Conservation (phyloP, 169 alveolate genomes). For the Neospora caninum region DNA sequence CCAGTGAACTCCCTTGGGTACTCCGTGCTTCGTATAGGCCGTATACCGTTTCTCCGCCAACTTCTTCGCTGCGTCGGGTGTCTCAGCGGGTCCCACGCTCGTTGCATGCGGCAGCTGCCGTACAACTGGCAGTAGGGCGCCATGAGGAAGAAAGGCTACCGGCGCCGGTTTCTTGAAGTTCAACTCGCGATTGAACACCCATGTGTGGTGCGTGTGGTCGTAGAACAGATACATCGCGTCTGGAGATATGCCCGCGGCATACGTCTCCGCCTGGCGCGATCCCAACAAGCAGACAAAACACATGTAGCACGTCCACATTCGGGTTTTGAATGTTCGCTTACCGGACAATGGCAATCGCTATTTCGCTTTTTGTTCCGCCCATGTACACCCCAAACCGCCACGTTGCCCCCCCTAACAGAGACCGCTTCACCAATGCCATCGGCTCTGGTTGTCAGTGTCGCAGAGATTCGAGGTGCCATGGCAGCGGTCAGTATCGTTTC, state of each 20-base stretch:
- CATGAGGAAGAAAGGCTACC: constrained; percentile 62
- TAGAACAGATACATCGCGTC: constrained; percentile 31
- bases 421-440: too few species aligned
- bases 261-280: too few species aligned
- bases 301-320: too few species aligned
- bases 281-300: too few species aligned
- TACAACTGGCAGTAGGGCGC: constrained; percentile 56
- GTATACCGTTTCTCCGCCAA: not conserved
- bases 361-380: too few species aligned
- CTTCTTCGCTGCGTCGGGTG: not conserved
- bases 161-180: constrained; percentile 46
- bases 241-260: not conserved
- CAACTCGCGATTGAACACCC: constrained; percentile 59
- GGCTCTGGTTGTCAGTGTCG: too few species aligned
- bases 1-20: constrained; percentile 65
- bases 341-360: too few species aligned
- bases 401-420: too few species aligned
- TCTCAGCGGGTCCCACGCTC: not conserved
- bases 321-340: too few species aligned
- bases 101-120: not conserved
- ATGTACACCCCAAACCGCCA: too few species aligned
- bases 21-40: constrained; percentile 17
- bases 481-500: too few species aligned
- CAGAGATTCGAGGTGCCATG: too few species aligned
- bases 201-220: constrained; percentile 66